Evolutionary conservation across 805 yeast genomes (phyloP), one percentile per base, ranked within the genome.

Genomic region (Saccharomycopsis sp.): DNA sequence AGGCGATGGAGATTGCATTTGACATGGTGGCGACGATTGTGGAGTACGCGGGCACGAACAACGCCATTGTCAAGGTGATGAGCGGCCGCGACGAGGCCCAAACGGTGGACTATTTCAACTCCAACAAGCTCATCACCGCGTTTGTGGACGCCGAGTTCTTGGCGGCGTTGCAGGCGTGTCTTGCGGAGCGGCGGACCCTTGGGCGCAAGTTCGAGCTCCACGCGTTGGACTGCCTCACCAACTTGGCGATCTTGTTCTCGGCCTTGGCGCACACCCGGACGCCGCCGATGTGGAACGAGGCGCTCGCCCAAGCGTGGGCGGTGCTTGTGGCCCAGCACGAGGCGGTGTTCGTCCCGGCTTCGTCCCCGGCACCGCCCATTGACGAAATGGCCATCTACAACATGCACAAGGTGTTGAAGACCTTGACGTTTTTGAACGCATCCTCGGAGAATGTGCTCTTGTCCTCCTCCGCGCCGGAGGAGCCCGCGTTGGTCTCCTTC

Each of bases 21-120:
- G 97, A 89, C 56, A 57, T 89, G 23, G 64, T 85, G 18, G 75
- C 96, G 1, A 81, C 88, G 1, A 64, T 78, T 5, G 70, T 81
- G 50, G 96, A 87, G 56, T 59, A 64, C 21, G 51, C 67, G 6
- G 72, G 73, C 7, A 50, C 59, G 21, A 37, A 51, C 12, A 45
- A 42, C 42, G 57, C 53, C 34, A n/a, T n/a, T n/a, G n/a, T n/a
- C n/a, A n/a, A n/a, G n/a, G n/a, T 16, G 39, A 12, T 34, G 37
- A 9, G 43, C 51, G 3, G 18, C 41, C 13, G 37, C 36, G 47
- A 46, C n/a, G n/a, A n/a, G n/a, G n/a, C n/a, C 15, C 32, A 46
- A 25, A 43, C 59, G 20, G 13, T 50, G 8, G 42, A 49, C 6
- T 37, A 38, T 19, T 42, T 38, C 30, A 38, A 38, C 25, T 27